These are phyloP conservation scores for Thuja plicata DNA, from an alignment of 83 land plant species.

Conservation along the genomic window DNA sequence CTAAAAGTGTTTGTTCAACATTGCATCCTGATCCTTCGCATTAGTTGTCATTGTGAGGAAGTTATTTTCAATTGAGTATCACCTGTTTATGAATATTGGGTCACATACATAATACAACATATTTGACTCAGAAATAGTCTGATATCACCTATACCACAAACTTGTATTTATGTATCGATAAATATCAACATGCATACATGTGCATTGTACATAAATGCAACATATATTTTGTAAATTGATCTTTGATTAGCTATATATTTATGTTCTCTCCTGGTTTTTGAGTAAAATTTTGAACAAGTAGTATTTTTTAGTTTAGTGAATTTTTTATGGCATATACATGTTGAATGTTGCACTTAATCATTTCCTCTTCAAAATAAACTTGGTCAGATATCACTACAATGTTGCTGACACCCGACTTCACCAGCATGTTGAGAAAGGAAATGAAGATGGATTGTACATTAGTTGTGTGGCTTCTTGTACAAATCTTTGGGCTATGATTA, in stretches of 20 bases:
- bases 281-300: not conserved
- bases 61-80: not conserved
- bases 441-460: slow-evolving; percentile 85
- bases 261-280: too few species aligned
- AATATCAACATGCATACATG: not conserved
- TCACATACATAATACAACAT: not conserved
- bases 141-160: too few species aligned
- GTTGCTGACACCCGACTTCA: slow-evolving; percentile 86
- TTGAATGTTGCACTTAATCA: not conserved
- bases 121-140: not conserved
- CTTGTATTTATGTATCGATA: not conserved
- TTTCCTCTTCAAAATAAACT: not conserved
- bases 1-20: too few species aligned
- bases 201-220: not conserved
- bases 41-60: too few species aligned
- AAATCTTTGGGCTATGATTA: slow-evolving; percentile 94
- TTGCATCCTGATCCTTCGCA: too few species aligned
- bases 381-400: slow-evolving; percentile 89
- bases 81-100: not conserved
- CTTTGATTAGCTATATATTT: too few species aligned
- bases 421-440: slow-evolving; percentile 96
- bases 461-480: slow-evolving; percentile 92
- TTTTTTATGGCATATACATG: not conserved
- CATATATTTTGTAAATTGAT: too few species aligned
- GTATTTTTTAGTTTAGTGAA: not conserved